A percentile compares a stretch with the other conserved stretches of the same genome.
Evolutionary conservation across 768 basidiomycete species (phyloP).

Genomic region (Boletus rubescentipes): DNA sequence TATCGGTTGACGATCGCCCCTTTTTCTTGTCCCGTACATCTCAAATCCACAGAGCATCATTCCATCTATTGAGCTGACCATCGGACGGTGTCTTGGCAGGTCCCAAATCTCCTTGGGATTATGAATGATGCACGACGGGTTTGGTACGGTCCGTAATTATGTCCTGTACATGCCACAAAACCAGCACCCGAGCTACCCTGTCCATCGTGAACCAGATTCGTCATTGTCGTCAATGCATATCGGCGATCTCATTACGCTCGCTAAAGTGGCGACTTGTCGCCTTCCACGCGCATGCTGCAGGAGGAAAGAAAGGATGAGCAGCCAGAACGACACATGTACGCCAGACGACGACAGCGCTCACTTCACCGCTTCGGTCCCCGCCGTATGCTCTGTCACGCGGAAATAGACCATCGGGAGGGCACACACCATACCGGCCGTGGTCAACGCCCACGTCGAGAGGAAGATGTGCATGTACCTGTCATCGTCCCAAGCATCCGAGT

Average conservation of each 20-base stretch:
- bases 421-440: slow-evolving; percentile 62
- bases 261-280: background rate
- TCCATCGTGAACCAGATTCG: too few relatives aligned
- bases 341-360: slow-evolving; percentile 28
- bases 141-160: too few relatives aligned
- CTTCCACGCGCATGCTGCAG: background rate
- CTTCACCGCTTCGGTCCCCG: slow-evolving; percentile 54
- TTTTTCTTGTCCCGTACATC: too few relatives aligned
- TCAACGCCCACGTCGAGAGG: slow-evolving; percentile 67
- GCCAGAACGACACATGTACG: background rate
- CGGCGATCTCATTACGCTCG: background rate
- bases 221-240: too few relatives aligned
- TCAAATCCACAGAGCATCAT: too few relatives aligned
- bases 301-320: background rate
- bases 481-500: too few relatives aligned
- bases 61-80: background rate
- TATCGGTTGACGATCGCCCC: background rate
- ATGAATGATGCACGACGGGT: background rate
- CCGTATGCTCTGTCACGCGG: slow-evolving; percentile 61
- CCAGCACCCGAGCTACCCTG: too few relatives aligned
- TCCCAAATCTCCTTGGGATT: too few relatives aligned
- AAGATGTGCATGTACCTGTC: slow-evolving; percentile 68
- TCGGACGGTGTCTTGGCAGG: too few relatives aligned
- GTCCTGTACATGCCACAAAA: too few relatives aligned
- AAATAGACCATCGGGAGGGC: slow-evolving; percentile 72